phyloP scores from a whole-genome alignment of 768 basidiomycete species.

The Hypholoma fasciculare region DNA sequence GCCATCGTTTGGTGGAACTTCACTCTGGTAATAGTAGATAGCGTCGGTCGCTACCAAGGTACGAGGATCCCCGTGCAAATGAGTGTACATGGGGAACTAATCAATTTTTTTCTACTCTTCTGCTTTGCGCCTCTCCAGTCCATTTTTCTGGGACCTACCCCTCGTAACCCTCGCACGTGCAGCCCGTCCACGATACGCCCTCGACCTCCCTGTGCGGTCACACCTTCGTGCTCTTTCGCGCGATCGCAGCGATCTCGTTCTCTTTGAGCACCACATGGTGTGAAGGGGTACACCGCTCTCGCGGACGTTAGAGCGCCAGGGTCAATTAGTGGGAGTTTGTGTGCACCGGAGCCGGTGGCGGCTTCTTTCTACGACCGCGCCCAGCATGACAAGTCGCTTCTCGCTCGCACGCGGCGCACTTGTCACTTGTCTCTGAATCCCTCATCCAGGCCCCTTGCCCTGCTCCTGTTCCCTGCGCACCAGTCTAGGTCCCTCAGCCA shows the following conservation, averaged over 20 bases:
- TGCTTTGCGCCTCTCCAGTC: slow-evolving; percentile 50
- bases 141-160: slow-evolving; percentile 96
- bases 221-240: slow-evolving; percentile 63
- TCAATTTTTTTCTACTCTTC: slow-evolving; percentile 26
- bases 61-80: too few relatives aligned
- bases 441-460: slow-evolving; percentile 38
- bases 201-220: slow-evolving; percentile 64
- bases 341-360: too few relatives aligned
- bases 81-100: not conserved
- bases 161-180: slow-evolving; percentile 86
- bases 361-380: too few relatives aligned
- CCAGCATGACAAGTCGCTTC: slow-evolving; percentile 93
- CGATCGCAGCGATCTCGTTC: too few relatives aligned
- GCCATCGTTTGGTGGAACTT: too few relatives aligned
- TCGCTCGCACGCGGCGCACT: slow-evolving; percentile 64
- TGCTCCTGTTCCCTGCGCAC: slow-evolving; percentile 24
- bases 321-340: too few relatives aligned
- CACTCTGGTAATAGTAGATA: too few relatives aligned
- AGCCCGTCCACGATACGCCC: slow-evolving; percentile 93
- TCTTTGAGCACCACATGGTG: too few relatives aligned
- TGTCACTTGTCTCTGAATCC: slow-evolving; percentile 66
- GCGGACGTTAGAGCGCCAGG: slow-evolving; percentile 77
- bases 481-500: slow-evolving; percentile 78
- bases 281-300: slow-evolving; percentile 53
- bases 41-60: too few relatives aligned